Percentiles rank a stretch among this genome's conserved stretches.
phyloP scores from a whole-genome alignment of 75 land plant genomes.

The Selaginella moellendorffii region DNA sequence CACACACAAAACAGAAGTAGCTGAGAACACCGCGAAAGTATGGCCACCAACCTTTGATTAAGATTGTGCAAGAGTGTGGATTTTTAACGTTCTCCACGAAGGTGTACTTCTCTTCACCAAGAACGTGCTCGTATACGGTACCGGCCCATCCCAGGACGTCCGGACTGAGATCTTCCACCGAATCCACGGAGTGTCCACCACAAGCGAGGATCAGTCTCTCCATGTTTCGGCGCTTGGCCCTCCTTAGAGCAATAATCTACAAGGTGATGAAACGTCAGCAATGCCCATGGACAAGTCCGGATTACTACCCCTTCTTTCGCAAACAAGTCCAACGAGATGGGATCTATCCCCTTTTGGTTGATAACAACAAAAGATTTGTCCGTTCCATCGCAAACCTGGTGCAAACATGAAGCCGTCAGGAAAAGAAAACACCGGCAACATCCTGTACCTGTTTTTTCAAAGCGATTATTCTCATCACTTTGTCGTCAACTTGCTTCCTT shows the following conservation, averaged over 20 bases:
- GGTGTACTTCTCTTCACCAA: constrained; percentile 97
- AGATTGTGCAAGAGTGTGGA: constrained; percentile 88
- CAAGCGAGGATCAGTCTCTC: constrained; percentile 91
- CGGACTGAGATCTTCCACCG: constrained; percentile 76
- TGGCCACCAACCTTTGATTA: constrained; percentile 51
- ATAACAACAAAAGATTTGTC: constrained; percentile 86
- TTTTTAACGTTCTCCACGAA: constrained; percentile 94
- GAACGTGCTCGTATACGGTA: constrained; percentile 88
- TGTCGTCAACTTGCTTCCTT: constrained; percentile 83
- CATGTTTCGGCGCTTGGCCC: constrained; percentile 98
- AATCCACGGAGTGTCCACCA: constrained; percentile 96
- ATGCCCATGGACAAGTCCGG: too few relatives aligned
- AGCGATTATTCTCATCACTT: constrained; percentile 73
- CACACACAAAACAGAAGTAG: not conserved
- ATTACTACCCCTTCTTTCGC: constrained; percentile 92
- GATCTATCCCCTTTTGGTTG: constrained; percentile 98
- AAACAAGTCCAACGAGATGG: constrained; percentile 80
- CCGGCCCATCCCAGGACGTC: constrained; percentile 94
- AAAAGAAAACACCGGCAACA: not conserved
- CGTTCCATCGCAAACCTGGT: constrained; percentile 79
- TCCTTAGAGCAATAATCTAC: constrained; percentile 80
- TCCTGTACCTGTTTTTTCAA: constrained; percentile 86
- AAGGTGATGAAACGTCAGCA: not conserved
- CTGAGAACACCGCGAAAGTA: not conserved
- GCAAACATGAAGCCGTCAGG: too few relatives aligned